Evolutionary conservation across 2,329 filamentous ascomycete species (phyloP).

Genomic region (Colletotrichum nymphaeae): DNA sequence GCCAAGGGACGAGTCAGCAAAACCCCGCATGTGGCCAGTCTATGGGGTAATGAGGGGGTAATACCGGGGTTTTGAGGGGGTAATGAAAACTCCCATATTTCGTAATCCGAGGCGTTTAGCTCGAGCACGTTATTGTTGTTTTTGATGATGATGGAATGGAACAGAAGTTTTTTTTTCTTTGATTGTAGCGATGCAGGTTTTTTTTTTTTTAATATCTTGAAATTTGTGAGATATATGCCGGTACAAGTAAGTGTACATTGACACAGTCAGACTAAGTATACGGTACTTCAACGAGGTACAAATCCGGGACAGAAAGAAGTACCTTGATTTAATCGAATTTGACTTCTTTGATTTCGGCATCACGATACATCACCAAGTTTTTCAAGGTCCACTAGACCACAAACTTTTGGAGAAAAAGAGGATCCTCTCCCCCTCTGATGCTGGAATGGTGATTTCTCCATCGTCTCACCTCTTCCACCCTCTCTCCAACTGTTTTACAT

Average conservation of each 20-base stretch:
- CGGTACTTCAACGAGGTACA: neutral
- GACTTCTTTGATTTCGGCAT: neutral
- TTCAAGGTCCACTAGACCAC: neutral
- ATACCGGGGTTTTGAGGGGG: slow-evolving; percentile 34
- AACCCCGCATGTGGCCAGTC: slow-evolving; percentile 34
- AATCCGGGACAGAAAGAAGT: neutral
- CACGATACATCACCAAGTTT: neutral
- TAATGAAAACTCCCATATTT: slow-evolving; percentile 35
- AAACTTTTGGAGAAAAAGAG: slow-evolving; percentile 23
- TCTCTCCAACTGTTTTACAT: neutral
- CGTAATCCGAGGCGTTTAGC: slow-evolving; percentile 32
- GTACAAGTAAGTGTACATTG: neutral
- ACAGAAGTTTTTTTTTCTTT: neutral
- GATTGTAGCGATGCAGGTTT: slow-evolving; percentile 16
- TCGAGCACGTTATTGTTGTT: slow-evolving; percentile 32
- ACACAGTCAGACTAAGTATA: neutral
- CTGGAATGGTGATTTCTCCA: neutral
- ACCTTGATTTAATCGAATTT: neutral
- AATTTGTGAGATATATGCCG: neutral
- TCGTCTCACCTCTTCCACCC: neutral
- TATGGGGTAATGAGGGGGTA: slow-evolving; percentile 37
- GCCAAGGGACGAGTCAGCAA: slow-evolving; percentile 34
- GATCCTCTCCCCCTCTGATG: neutral
- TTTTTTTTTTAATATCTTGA: too few species aligned
- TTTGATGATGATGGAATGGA: neutral